These are phyloP conservation scores for Xylariaceae sp. DNA, from an alignment of 2,329 filamentous ascomycete species.

Conservation along the genomic window DNA sequence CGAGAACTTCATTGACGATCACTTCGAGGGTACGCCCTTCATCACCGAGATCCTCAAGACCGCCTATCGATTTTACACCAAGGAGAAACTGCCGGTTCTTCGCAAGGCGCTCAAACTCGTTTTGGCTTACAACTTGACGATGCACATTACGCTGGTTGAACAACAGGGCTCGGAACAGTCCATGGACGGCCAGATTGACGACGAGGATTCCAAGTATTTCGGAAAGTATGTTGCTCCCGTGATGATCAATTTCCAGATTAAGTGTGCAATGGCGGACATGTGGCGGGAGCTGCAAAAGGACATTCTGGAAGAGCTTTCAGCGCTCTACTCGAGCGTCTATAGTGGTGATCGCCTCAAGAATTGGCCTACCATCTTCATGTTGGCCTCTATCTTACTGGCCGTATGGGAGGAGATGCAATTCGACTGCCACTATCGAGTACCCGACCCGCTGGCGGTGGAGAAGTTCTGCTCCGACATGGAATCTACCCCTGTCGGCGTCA, in stretches of 20 bases:
- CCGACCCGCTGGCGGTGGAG: slow-evolving; percentile 79
- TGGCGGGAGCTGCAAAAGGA: slow-evolving; percentile 98
- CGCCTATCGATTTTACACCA: slow-evolving; percentile 87
- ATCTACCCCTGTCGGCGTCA: slow-evolving; percentile 90
- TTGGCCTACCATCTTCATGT: slow-evolving; percentile 98
- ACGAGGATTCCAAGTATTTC: slow-evolving; percentile 82
- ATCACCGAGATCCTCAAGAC: slow-evolving; percentile 96
- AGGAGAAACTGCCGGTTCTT: slow-evolving; percentile 85
- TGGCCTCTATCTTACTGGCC: slow-evolving; percentile 87
- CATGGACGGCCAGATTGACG: slow-evolving; percentile 81
- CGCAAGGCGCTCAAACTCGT: slow-evolving; percentile 95
- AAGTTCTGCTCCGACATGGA: slow-evolving; percentile 99
- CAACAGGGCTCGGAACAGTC: slow-evolving; percentile 79
- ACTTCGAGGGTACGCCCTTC: slow-evolving; percentile 94
- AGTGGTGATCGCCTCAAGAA: slow-evolving; percentile 97
- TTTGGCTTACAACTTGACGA: slow-evolving; percentile 91
- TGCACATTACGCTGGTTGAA: slow-evolving; percentile 94
- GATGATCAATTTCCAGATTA: slow-evolving; percentile 99
- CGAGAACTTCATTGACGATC: slow-evolving; percentile 91
- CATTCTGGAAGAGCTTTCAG: slow-evolving; percentile 89
- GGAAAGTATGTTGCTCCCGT: slow-evolving; percentile 92
- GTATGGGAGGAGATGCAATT: slow-evolving; percentile 99
- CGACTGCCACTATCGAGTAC: slow-evolving; percentile 93
- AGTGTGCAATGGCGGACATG: slow-evolving; percentile 95
- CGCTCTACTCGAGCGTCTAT: slow-evolving; percentile 96